phyloP scores from a whole-genome alignment of 2,329 filamentous ascomycete genomes.

The Sporothrix humicola region DNA sequence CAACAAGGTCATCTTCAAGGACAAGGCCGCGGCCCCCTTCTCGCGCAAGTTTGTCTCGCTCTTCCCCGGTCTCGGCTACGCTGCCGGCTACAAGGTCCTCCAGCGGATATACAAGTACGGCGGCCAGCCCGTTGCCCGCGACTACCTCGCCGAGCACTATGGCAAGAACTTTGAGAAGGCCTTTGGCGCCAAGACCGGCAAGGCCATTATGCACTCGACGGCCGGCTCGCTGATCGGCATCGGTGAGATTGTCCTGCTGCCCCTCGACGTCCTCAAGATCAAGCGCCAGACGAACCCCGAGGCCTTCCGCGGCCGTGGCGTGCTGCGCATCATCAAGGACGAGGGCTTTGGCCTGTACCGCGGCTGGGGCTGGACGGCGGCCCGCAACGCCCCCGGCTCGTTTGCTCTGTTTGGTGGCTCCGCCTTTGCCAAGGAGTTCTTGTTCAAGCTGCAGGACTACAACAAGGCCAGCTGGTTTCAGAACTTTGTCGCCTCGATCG shows the following conservation, averaged over 20 bases:
- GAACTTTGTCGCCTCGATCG: conserved; percentile 97
- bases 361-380: conserved; percentile 97
- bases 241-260: conserved; percentile 93
- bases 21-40: conserved; percentile 74
- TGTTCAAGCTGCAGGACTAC: conserved; percentile 90
- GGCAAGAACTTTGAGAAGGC: conserved; percentile 81
- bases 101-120: conserved; percentile 99
- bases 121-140: conserved; percentile 91
- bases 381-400: conserved; percentile 93
- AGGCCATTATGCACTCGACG: conserved; percentile 96
- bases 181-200: conserved; percentile 96
- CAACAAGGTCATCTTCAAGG: conserved; percentile 92
- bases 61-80: conserved; percentile 96
- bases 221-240: conserved; percentile 96
- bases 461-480: conserved; percentile 93
- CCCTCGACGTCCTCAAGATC: conserved; percentile 97
- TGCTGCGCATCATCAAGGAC: conserved; percentile 87
- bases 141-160: conserved; percentile 82
- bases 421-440: conserved; percentile 95
- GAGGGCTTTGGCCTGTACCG: conserved; percentile 96
- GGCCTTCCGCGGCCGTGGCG: conserved; percentile 90
- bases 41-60: conserved; percentile 88
- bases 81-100: conserved; percentile 94
- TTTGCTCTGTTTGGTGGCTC: conserved; percentile 98
- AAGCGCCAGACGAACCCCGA: conserved; percentile 99